These are phyloP conservation scores for Phytopythium chamaehyphon DNA, from an alignment of 352 stramenopile genomes.

Conservation along the genomic window DNA sequence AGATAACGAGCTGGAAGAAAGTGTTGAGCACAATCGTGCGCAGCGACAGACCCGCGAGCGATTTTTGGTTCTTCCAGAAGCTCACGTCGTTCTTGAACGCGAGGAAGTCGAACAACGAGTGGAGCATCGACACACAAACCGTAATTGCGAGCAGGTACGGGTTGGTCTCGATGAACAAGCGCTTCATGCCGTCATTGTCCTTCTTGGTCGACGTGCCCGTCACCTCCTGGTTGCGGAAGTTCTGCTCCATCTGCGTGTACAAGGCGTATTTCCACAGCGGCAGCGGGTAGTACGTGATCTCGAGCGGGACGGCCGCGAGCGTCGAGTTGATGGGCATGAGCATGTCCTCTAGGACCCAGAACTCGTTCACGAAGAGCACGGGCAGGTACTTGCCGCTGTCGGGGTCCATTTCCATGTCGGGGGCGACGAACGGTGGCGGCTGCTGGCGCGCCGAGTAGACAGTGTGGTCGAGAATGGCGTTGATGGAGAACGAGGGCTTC, in stretches of 20 bases:
- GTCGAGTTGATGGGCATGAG: conserved; percentile 90
- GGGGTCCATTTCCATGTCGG: conserved; percentile 57
- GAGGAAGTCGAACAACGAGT: conserved; percentile 98
- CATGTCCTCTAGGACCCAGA: conserved; percentile 90
- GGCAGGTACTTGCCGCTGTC: conserved; percentile 76
- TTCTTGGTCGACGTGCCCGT: conserved; percentile 88
- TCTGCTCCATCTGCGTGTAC: conserved; percentile 92
- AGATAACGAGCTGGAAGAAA: conserved; percentile 96
- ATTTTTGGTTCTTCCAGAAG: conserved; percentile 98
- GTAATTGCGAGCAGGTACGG: conserved; percentile 95
- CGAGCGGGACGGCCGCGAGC: conserved; percentile 67
- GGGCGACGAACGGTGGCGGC: conserved; percentile 64
- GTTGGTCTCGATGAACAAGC: conserved; percentile 98
- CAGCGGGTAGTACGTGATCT: conserved; percentile 85
- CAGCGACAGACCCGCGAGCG: conserved; percentile 93
- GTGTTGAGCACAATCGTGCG: conserved; percentile 94
- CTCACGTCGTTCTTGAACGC: conserved; percentile 99
- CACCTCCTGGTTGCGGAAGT: conserved; percentile 89
- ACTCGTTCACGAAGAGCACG: conserved; percentile 92
- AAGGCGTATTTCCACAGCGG: conserved; percentile 91
- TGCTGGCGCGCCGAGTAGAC: conserved; percentile 51
- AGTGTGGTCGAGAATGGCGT: conserved; percentile 67
- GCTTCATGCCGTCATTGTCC: conserved; percentile 92
- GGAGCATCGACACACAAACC: conserved; percentile 92
- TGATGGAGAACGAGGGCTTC: conserved; percentile 69